Base-by-base conservation (phyloP, 2,329 filamentous ascomycete genomes). In the Hymenoscyphus infarciens region DNA sequence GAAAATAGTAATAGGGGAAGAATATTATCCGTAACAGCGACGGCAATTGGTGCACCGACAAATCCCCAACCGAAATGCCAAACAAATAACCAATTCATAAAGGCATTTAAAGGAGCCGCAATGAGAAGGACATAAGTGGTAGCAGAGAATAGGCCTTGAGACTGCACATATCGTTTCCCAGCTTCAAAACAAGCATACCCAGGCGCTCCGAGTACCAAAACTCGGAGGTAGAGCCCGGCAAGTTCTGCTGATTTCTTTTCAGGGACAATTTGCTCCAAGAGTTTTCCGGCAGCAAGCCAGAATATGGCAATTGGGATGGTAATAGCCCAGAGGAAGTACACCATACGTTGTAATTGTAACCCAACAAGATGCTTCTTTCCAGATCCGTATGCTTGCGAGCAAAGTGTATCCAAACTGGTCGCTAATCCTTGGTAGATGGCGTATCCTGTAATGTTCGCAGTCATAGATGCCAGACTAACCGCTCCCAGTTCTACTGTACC, bases 321-420 rank as follows among this genome's bases (percentile, higher is more conserved):
- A 67, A 92, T 82, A 2, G 82, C 74, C 79, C 89, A 87, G 2
- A 95, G 81, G 72, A 95, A 93, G 72, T 82, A 89, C 1, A 90
- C 80, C 90, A 94, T 94, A 62, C 90, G 83, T 76, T 95, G 90
- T 66, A 91, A 82, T 71, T 95, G 91, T 61, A 95, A 75, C 1
- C 91, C 94, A 63, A 98, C 94, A 5, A 98, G 84, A 69, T 93
- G 90, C 73, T 90, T 96, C 74, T 89, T 90, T 0, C 94, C 94
- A 0, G 91, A 96, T 2, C 95, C 94, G 73, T 96, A 98, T 0
- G 95, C 94, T 76, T 98, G 94, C 0, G 94, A 86, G 75, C 94
- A 97, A 2, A 98, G 85, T 0, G 94, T 98, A 76, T 98, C 94
- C 42, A 98, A 81, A 67, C 89, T 91, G 4, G 94, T 98, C 0